phyloP scores from a whole-genome alignment of 139 green algal species.

The Pseudopediastrum boryanum region DNA sequence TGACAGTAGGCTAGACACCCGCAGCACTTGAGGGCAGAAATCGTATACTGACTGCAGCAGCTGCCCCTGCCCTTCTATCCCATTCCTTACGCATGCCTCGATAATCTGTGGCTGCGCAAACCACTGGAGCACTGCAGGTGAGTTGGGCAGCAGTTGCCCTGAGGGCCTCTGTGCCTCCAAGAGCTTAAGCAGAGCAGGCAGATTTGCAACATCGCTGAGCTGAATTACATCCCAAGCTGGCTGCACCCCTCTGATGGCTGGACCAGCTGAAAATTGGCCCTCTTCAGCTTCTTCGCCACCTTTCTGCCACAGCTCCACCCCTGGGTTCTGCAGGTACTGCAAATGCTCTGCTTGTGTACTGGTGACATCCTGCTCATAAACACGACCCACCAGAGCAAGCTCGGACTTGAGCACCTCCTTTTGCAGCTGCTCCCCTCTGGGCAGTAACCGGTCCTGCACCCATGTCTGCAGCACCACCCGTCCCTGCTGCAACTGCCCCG shows the following conservation, averaged over 20 bases:
- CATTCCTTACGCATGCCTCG: slow-evolving; percentile 17
- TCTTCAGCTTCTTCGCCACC: too few species aligned
- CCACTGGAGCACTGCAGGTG: neutral
- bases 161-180: neutral
- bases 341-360: slow-evolving; percentile 7
- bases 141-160: neutral
- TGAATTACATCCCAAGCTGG: neutral
- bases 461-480: slow-evolving; percentile 10
- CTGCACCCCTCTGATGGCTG: neutral
- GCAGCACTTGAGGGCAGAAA: slow-evolving; percentile 38
- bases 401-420: slow-evolving; percentile 31
- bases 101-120: slow-evolving; percentile 6
- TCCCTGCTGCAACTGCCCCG: neutral
- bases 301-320: neutral
- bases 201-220: slow-evolving; percentile 1
- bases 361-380: neutral
- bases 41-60: slow-evolving; percentile 26
- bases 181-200: slow-evolving; percentile 23
- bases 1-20: slow-evolving; percentile 11
- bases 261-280: too few species aligned
- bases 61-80: slow-evolving; percentile 19
- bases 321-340: neutral
- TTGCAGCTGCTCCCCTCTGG: slow-evolving; percentile 13
- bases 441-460: neutral
- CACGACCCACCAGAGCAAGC: slow-evolving; percentile 5